Conservation (phyloP, 1,284 basidiomycete genomes). For the Kwoniella shivajii region DNA sequence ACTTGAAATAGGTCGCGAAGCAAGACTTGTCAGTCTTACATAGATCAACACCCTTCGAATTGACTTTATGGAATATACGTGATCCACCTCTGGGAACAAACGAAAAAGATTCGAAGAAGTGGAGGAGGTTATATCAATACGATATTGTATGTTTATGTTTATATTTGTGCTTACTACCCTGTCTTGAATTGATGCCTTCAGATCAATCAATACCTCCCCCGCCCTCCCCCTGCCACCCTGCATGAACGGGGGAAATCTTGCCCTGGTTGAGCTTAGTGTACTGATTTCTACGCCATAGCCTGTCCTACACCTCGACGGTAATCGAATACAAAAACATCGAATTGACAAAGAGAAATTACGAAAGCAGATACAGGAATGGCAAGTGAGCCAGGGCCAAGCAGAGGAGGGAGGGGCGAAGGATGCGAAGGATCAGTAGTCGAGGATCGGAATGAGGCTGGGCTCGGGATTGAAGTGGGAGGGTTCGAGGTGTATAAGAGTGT, state of each 20-base stretch:
- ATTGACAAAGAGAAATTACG: constrained; percentile 41
- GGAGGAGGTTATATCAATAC: constrained; percentile 51
- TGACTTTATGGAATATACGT: constrained; percentile 50
- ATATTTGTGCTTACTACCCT: neutral
- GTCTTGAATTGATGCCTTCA: constrained; percentile 6
- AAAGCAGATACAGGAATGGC: constrained; percentile 43
- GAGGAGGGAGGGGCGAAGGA: neutral
- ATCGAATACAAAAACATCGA: constrained; percentile 48
- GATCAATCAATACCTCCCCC: neutral
- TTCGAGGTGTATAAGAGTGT: neutral
- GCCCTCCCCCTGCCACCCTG: too few species aligned
- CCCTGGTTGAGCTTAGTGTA: neutral
- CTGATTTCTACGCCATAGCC: constrained; percentile 34
- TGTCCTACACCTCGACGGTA: constrained; percentile 48
- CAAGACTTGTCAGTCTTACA: constrained; percentile 40
- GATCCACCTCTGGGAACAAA: constrained; percentile 40
- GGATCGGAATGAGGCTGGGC: neutral
- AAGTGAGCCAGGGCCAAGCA: constrained; percentile 10
- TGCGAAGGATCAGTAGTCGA: neutral
- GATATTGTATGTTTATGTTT: constrained; percentile 44
- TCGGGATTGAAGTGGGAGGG: neutral
- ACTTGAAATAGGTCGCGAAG: constrained; percentile 48
- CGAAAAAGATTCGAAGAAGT: constrained; percentile 41
- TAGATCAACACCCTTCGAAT: constrained; percentile 43
- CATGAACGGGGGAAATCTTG: too few species aligned